Evolutionary conservation across 768 basidiomycete genomes (phyloP).

Genomic region (Xanthoconium stramineum): DNA sequence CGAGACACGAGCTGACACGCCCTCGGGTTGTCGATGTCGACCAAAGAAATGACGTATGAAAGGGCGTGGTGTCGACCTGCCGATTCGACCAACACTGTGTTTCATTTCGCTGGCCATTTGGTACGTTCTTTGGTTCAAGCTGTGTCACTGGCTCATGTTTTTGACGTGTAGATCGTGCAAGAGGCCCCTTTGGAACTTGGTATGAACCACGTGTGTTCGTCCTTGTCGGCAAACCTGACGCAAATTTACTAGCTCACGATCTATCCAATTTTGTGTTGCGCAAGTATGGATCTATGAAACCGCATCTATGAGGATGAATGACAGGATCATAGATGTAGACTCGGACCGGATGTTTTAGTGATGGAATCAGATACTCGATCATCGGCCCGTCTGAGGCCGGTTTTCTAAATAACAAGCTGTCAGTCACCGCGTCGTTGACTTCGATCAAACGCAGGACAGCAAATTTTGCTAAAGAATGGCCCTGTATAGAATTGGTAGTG

Average conservation of each 20-base stretch:
- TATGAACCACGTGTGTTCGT: constrained; percentile 2
- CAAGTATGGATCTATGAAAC: constrained; percentile 5
- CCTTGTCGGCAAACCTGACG: not conserved
- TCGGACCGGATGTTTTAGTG: too few relatives aligned
- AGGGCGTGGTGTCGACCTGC: constrained; percentile 30
- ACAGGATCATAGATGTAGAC: too few relatives aligned
- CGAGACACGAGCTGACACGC: not conserved
- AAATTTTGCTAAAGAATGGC: too few relatives aligned
- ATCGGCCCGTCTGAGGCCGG: too few relatives aligned
- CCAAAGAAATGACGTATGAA: constrained; percentile 9
- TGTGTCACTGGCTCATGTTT: not conserved
- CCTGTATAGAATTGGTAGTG: too few relatives aligned
- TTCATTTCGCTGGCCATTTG: constrained; percentile 27
- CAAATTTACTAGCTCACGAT: constrained; percentile 18
- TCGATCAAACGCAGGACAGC: too few relatives aligned
- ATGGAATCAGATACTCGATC: too few relatives aligned
- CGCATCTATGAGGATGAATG: not conserved
- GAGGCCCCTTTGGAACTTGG: constrained; percentile 31
- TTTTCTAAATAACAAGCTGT: too few relatives aligned
- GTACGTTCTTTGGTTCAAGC: constrained; percentile 14
- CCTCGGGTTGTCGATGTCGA: constrained; percentile 10
- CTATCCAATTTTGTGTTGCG: constrained; percentile 24
- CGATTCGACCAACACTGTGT: constrained; percentile 28
- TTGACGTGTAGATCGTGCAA: constrained; percentile 22
- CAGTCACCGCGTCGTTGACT: too few relatives aligned